phyloP scores from a whole-genome alignment of 1,284 basidiomycete species.

The Malassezia sp. region DNA sequence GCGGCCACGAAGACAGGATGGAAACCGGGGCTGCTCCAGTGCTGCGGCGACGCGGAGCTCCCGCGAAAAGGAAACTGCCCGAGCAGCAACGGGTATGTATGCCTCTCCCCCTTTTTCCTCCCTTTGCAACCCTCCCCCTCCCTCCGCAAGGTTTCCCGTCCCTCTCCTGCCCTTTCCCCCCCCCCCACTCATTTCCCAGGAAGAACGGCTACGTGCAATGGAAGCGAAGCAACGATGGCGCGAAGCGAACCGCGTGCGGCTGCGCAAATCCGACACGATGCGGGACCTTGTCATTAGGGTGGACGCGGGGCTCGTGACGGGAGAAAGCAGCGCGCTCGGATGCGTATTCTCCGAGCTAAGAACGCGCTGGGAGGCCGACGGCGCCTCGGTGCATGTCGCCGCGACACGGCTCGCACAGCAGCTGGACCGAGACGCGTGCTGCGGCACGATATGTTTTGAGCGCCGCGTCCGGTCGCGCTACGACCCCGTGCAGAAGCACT shows the following conservation, averaged over 20 bases:
- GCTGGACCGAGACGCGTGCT: background rate
- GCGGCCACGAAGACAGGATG: no score
- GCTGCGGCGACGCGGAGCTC: no score
- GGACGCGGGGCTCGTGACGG: background rate
- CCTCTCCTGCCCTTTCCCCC: no score
- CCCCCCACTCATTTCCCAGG: no score
- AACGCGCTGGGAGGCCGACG: background rate
- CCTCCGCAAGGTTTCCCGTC: no score
- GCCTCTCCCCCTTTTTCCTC: no score
- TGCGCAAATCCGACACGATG: constrained; percentile 12
- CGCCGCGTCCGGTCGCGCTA: constrained; percentile 10
- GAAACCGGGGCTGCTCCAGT: no score
- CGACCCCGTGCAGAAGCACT: constrained; percentile 9
- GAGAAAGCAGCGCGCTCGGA: background rate
- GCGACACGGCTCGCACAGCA: background rate
- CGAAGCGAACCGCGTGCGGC: constrained; percentile 13
- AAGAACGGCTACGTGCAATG: background rate
- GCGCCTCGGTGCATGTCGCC: background rate
- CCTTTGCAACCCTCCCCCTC: no score
- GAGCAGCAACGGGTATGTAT: no score
- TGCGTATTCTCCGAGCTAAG: background rate
- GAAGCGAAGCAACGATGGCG: constrained; percentile 6
- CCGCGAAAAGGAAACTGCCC: no score
- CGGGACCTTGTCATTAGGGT: constrained; percentile 8
- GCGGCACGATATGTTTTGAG: constrained; percentile 2